Conservation (phyloP, 2,329 filamentous ascomycete genomes). For the Dothistroma pini region DNA sequence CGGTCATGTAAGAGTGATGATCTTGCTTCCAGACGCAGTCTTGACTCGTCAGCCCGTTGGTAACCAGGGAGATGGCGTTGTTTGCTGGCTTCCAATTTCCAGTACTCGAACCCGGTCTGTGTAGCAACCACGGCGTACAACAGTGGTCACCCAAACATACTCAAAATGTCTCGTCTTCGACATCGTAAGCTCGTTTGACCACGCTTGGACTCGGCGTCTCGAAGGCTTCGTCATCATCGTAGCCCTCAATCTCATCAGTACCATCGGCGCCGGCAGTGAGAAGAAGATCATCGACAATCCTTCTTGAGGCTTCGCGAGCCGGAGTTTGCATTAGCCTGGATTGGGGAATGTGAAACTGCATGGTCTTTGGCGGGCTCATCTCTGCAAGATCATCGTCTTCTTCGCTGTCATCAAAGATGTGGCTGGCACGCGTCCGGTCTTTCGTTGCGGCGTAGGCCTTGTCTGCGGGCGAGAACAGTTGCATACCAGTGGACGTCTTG, state of each 20-base stretch:
- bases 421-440: slow-evolving; percentile 20
- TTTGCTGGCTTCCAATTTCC: neutral
- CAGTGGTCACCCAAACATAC: neutral
- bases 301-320: slow-evolving; percentile 73
- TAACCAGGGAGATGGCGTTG: neutral
- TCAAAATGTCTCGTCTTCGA: slow-evolving; percentile 49
- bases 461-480: slow-evolving; percentile 33
- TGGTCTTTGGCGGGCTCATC: slow-evolving; percentile 85
- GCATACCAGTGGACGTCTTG: slow-evolving; percentile 34
- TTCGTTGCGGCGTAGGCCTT: slow-evolving; percentile 28
- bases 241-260: slow-evolving; percentile 47
- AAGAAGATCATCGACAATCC: slow-evolving; percentile 77
- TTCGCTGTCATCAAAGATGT: slow-evolving; percentile 42
- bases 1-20: neutral
- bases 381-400: slow-evolving; percentile 52
- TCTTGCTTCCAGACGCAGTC: neutral
- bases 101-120: neutral
- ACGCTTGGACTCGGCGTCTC: slow-evolving; percentile 48
- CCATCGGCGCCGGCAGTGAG: slow-evolving; percentile 65
- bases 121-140: neutral
- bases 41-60: neutral
- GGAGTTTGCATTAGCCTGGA: slow-evolving; percentile 77
- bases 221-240: slow-evolving; percentile 37
- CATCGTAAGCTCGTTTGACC: slow-evolving; percentile 41
- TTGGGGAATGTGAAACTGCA: slow-evolving; percentile 77